Base-by-base conservation (phyloP, 2,329 filamentous ascomycete species). In the Metarhizium anisopliae region DNA sequence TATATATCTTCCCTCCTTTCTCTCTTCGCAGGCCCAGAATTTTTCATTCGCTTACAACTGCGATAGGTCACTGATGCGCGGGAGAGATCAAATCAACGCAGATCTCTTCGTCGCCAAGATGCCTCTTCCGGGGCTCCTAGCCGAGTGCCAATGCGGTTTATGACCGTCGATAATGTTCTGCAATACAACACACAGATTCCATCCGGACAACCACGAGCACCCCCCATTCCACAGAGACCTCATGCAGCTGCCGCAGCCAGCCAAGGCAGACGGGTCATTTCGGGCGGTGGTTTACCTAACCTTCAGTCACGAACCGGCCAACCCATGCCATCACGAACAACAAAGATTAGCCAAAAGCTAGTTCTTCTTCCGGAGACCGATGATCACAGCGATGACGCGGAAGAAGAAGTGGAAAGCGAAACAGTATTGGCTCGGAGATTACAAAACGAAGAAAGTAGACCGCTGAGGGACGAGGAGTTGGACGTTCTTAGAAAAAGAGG, bases 331-430 rank as follows among this genome's bases (percentile, higher is more conserved):
- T 87, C 90, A 6, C 83, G 94, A 54, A 95, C 91, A 42, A 95
- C 90, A 32, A 96, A 97, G 71, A 87, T 95, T 60, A 96, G 90
- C 70, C 90, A 97, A 75, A 97, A 97, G 73, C 78, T 99, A n/a
- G 94, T 99, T 0, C 77, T 97, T 40, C 79, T 99, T 14, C 94
- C 94, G 1, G 93, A 96, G 67, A 87, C 91, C 1, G 77, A 78
- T 3, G 80, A 78, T 7, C 82, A 83, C 43, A 85, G 83, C 7
- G 69, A 70, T 45, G 71, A 75, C 42, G 72, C 74, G 20, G 79
- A 84, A 43, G 87, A 88, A 55, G 84, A 85, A 52, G 66, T 78
- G 14, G 76, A 78, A 63, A 79, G 67, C 65, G 75, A 68, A 51
- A 62, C 66, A 1, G 68, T 68, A 4, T 60, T 75, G 18, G 68